A percentile compares a stretch with the other conserved stretches of the same genome.
Conservation (phyloP, 768 basidiomycete species). For the Serendipita sp. region DNA sequence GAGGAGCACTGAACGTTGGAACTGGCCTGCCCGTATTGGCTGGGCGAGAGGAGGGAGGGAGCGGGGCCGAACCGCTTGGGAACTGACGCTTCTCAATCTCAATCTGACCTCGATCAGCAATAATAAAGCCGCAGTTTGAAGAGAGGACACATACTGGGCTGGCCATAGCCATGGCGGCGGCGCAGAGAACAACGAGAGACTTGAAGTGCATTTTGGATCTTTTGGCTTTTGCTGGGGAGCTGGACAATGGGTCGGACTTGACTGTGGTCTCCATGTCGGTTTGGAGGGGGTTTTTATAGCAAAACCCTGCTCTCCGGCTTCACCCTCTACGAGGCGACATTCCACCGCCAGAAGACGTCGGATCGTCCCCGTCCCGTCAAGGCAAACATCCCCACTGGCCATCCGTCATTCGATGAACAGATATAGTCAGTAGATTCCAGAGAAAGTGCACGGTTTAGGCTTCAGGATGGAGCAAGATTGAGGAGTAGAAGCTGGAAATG, state of each 20-base stretch:
- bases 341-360: neutral
- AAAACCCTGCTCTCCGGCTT: neutral
- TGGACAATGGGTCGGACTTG: neutral
- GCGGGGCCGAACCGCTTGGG: neutral
- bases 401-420: too few relatives aligned
- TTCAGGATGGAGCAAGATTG: too few relatives aligned
- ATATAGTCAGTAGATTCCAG: too few relatives aligned
- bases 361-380: too few relatives aligned
- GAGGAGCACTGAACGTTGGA: neutral
- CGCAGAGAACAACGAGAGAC: neutral
- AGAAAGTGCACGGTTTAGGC: too few relatives aligned
- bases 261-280: neutral
- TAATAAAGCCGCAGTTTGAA: too few relatives aligned
- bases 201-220: neutral
- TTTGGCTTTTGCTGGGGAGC: neutral
- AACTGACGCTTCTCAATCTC: slow-evolving; percentile 1
- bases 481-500: too few relatives aligned
- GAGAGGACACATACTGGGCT: slow-evolving; percentile 1
- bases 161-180: neutral
- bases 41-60: too few relatives aligned
- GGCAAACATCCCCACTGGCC: too few relatives aligned
- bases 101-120: too few relatives aligned
- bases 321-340: neutral
- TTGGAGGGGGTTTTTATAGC: neutral
- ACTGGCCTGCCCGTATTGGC: too few relatives aligned